These are phyloP conservation scores for Ambrosia trifida DNA, from an alignment of 129 eudicot species.

Conservation along the genomic window DNA sequence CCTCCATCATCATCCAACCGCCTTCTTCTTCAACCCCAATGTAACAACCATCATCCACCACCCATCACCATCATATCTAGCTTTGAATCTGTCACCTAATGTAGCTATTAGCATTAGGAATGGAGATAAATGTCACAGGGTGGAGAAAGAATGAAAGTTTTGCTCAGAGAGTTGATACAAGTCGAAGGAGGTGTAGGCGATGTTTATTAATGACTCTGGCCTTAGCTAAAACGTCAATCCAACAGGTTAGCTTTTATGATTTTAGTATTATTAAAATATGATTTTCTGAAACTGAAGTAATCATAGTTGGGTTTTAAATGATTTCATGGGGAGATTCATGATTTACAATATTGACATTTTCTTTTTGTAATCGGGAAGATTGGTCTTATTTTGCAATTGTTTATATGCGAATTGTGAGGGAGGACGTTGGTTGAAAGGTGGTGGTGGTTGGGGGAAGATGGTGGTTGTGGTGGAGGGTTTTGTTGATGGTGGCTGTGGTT, in stretches of 20 bases:
- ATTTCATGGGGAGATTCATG: conserved; percentile 95
- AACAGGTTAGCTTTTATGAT: conserved; percentile 56
- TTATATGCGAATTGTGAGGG: too few species aligned
- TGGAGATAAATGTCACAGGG: conserved; percentile 72
- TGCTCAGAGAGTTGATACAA: conserved; percentile 84
- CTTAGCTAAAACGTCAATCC: conserved; percentile 69
- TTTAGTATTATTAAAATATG: conserved; percentile 8
- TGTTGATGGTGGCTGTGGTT: too few species aligned
- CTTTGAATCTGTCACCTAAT: too few species aligned
- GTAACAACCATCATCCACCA: too few species aligned
- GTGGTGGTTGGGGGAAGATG: too few species aligned
- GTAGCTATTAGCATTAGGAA: too few species aligned
- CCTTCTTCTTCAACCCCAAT: too few species aligned
- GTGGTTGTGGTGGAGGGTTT: too few species aligned
- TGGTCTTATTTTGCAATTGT: too few species aligned
- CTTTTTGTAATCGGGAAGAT: conserved; percentile 61
- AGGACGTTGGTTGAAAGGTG: too few species aligned
- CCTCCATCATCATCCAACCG: too few species aligned
- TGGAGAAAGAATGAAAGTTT: conserved; percentile 82
- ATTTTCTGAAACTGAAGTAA: neutral
- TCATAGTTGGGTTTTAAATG: conserved; percentile 17
- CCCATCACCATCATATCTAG: too few species aligned
- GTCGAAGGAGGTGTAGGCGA: conserved; percentile 94
- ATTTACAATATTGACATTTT: conserved; percentile 25
- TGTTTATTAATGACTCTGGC: conserved; percentile 95